Conservation (phyloP, 2,329 filamentous ascomycete genomes). For the Lachnellula occidentalis region DNA sequence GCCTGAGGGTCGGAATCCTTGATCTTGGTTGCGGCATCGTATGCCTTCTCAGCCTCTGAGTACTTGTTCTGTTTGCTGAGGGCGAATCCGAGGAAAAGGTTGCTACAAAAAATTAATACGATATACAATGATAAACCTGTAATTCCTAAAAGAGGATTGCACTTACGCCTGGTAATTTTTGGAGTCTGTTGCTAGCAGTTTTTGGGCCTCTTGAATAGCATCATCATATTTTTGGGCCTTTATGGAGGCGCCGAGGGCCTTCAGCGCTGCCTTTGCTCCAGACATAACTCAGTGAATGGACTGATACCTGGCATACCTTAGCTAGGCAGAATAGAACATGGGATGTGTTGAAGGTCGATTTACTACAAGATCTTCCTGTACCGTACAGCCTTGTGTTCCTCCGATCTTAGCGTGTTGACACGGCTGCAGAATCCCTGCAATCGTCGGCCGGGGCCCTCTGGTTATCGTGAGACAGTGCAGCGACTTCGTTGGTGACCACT, state of each 20-base stretch:
- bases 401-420: too few relatives aligned
- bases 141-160: background rate
- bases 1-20: slow-evolving; percentile 75
- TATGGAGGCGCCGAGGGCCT: slow-evolving; percentile 73
- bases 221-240: slow-evolving; percentile 75
- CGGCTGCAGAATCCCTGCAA: too few relatives aligned
- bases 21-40: slow-evolving; percentile 64
- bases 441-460: too few relatives aligned
- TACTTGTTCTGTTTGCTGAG: slow-evolving; percentile 68
- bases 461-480: too few relatives aligned
- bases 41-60: slow-evolving; percentile 71
- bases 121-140: background rate
- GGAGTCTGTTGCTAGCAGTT: slow-evolving; percentile 65
- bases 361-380: background rate
- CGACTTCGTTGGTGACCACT: too few relatives aligned
- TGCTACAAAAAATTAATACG: slow-evolving; percentile 38
- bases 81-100: slow-evolving; percentile 83
- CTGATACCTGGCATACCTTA: slow-evolving; percentile 14
- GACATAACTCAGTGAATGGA: slow-evolving; percentile 24
- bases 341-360: background rate
- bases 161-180: slow-evolving; percentile 76
- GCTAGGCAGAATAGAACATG: background rate
- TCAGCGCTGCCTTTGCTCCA: slow-evolving; percentile 64
- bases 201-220: slow-evolving; percentile 62
- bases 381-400: background rate